These are phyloP conservation scores for Pharus latifolius DNA, from an alignment of 176 grass and related monocot species.

Conservation along the genomic window DNA sequence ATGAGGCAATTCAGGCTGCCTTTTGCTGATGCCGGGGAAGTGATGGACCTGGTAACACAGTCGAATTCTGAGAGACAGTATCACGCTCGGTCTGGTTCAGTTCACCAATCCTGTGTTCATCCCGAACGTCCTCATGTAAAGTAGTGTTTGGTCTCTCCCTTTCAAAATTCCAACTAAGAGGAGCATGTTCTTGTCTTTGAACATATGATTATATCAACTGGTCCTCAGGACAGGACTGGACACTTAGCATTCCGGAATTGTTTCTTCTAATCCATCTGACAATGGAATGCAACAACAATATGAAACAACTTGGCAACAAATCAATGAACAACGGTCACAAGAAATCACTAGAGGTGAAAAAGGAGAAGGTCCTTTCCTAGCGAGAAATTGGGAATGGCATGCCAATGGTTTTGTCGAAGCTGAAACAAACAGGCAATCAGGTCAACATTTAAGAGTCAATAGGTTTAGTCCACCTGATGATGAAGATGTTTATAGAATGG, in stretches of 20 bases:
- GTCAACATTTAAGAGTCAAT: constrained; percentile 29
- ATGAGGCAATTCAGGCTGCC: neutral
- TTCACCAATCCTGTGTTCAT: neutral
- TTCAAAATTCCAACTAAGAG: constrained; percentile 40
- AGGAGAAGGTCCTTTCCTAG: too few relatives aligned
- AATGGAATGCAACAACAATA: too few relatives aligned
- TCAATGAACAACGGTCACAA: too few relatives aligned
- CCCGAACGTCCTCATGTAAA: neutral
- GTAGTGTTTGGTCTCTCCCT: neutral
- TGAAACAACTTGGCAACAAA: too few relatives aligned
- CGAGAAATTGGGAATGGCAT: too few relatives aligned
- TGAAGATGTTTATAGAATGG: constrained; percentile 51
- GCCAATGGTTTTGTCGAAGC: too few relatives aligned
- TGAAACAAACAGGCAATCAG: too few relatives aligned
- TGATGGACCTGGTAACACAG: neutral
- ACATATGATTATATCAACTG: constrained; percentile 82
- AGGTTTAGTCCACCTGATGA: constrained; percentile 44
- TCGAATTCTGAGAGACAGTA: neutral
- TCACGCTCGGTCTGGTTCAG: neutral
- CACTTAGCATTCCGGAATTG: too few relatives aligned
- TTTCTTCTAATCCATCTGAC: too few relatives aligned
- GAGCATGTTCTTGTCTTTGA: constrained; percentile 49
- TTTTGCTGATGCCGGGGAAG: neutral
- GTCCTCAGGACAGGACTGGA: too few relatives aligned
- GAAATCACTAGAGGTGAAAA: too few relatives aligned